Evolutionary conservation across 1,284 basidiomycete species (phyloP), one percentile per base, ranked within the genome.

Genomic region (Puccinia hordei): DNA sequence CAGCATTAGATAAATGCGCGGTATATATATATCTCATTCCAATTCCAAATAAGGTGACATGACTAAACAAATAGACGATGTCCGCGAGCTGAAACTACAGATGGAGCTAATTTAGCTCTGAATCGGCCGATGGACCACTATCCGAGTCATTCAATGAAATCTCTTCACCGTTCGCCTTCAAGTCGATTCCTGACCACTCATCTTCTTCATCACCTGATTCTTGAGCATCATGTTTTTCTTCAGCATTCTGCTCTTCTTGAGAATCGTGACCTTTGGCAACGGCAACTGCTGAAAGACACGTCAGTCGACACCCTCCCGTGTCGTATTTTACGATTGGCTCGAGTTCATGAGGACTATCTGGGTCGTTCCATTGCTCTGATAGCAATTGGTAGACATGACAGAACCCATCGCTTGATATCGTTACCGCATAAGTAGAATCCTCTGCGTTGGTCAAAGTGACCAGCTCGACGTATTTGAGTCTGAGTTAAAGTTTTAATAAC

Each of bases 401-500:
- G 33, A 73, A 80, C 35, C 78, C 78, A 73, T 80, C 78, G 24
- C 66, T 72, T 15, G 78, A 80, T 57, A 80, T 80, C 27, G 78
- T 80, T 27, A 73, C 59, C 17, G 46, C 69, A 55, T 73, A 80
- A 6, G 69, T 72, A n/a, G 38, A 44, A 13, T 61, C 72, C 6
- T 46, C 13, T 51, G 61, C 59, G 22, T 51, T 57, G 2, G 30
- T 10, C 22, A 80, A 22, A 27, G 24, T 61, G 59, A 65, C 55
- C 22, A 80, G 46, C 73, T 73, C 69, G 49, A 80, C 46, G 10
- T 57, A 41, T 73, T 72, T 80, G 41, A 80, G 57, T 49, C 78
- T 80, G 49, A 63, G 17, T 51, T 8, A 63, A 41, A 3, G 61
- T 33, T n/a, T n/a, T n/a, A n/a, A n/a, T n/a, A n/a, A n/a, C n/a